These are phyloP conservation scores for Tetrahymena malaccensis DNA, from an alignment of 73 alveolate species.

Conservation along the genomic window DNA sequence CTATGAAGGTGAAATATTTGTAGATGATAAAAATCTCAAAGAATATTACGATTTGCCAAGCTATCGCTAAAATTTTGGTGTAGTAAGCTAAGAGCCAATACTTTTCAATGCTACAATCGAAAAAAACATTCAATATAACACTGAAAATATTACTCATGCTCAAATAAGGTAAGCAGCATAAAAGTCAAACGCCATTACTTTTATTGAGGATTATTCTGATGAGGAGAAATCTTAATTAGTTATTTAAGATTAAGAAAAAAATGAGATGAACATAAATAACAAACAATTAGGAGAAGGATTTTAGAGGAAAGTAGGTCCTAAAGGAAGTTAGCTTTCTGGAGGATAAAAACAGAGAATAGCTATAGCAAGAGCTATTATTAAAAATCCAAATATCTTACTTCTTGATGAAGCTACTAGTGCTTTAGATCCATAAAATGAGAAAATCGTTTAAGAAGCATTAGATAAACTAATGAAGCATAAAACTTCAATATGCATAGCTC, in stretches of 20 bases:
- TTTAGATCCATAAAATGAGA: conserved; percentile 44
- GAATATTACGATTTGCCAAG: conserved; percentile 35
- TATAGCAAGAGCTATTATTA: conserved; percentile 60
- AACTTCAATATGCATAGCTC: conserved; percentile 42
- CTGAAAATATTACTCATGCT: conserved; percentile 47
- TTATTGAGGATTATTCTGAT: conserved; percentile 12
- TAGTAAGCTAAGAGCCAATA: conserved; percentile 81
- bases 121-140: conserved; percentile 52
- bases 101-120: conserved; percentile 55
- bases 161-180: conserved; percentile 59
- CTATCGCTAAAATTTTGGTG: conserved; percentile 58
- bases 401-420: conserved; percentile 75
- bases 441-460: conserved; percentile 42
- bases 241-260: conserved; percentile 26
- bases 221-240: neutral
- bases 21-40: conserved; percentile 65
- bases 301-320: conserved; percentile 50
- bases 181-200: conserved; percentile 44
- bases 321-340: conserved; percentile 57
- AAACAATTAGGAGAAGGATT: conserved; percentile 53
- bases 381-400: conserved; percentile 45
- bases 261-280: conserved; percentile 24
- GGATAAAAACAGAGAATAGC: conserved; percentile 65
- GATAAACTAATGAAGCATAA: conserved; percentile 27
- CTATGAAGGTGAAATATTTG: conserved; percentile 51